phyloP scores from a whole-genome alignment of 2,329 filamentous ascomycete species.

The Chaetoscypha palmicola region DNA sequence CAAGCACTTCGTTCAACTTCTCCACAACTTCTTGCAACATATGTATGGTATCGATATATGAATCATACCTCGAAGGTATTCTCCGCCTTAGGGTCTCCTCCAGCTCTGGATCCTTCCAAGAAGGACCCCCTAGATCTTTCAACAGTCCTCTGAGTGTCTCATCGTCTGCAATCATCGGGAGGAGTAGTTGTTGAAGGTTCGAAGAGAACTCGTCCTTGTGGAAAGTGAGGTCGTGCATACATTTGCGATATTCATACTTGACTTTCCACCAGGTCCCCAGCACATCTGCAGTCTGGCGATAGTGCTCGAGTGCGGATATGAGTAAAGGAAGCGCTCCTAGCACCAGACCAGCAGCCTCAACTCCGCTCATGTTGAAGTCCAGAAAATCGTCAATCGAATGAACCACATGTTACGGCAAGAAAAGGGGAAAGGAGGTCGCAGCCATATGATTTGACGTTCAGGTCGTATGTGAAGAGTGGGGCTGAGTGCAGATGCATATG shows the following conservation, averaged over 20 bases:
- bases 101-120: conserved; percentile 11
- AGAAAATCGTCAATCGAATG: too few species aligned
- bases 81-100: conserved; percentile 9
- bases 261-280: conserved; percentile 17
- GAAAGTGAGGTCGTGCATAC: conserved; percentile 12
- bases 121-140: conserved; percentile 9
- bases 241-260: conserved; percentile 14
- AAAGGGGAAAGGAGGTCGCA: too few species aligned
- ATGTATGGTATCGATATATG: conserved; percentile 15
- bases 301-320: conserved; percentile 17
- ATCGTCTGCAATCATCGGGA: conserved; percentile 16
- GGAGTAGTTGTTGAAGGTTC: conserved; percentile 13
- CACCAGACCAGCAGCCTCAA: conserved; percentile 15
- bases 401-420: too few species aligned
- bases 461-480: too few species aligned
- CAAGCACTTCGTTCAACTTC: conserved; percentile 9
- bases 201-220: conserved; percentile 13
- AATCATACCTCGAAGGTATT: conserved; percentile 15
- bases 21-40: conserved; percentile 11
- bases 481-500: too few species aligned
- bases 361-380: conserved; percentile 12
- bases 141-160: conserved; percentile 8
- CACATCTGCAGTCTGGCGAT: conserved; percentile 8
- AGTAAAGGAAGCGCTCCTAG: conserved; percentile 15
- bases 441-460: too few species aligned